Evolutionary conservation across 257 asterid species (phyloP), one percentile per base, ranked within the genome.

Genomic region (Apocynum venetum): DNA sequence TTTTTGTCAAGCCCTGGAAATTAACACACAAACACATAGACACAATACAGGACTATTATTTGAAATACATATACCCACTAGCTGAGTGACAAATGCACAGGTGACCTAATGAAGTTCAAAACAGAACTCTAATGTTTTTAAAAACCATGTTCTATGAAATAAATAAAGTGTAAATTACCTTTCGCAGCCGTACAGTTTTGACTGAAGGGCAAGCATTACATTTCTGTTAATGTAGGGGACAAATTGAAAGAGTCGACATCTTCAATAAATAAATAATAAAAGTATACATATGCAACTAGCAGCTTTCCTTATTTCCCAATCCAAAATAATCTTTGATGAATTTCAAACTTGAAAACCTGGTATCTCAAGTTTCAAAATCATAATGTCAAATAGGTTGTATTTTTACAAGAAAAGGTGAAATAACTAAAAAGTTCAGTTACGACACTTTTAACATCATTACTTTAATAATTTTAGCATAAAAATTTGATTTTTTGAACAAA

Each of bases 1-100:
- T 4, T 13, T 46, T 41, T 46, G 44, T 79, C 64, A 73, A 79
- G 67, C 60, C 72, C 49, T 66, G 78, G 63, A 57, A 65, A 51
- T 64, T n/a, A 20, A 47, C 31, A 65, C 8, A 8, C 10, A 47
- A 1, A 8, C 2, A 10, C 31, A 25, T 25, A 25, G 31, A 25
- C 31, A 25, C 31, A 25, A 49, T 8, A 49, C 2, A 49, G 1
- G 0, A 49, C 53, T 12, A 49, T 49, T 8, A 49, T 12, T 49
- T 7, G 53, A 49, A 49, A 49, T 49, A 46, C 49, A 46, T 8
- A 4, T 46, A 46, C 49, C 25, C 48, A 13, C 31, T 9, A 68
- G 35, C 35, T 38, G 67, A 19, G 41, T 40, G 52, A 14, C 6
- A 65, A 49, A 49, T 36, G 13, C 52, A 64, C 20, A 4, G 19